These are phyloP conservation scores for Kernera saxatilis DNA, from an alignment of 345 rosid genomes.

Conservation along the genomic window DNA sequence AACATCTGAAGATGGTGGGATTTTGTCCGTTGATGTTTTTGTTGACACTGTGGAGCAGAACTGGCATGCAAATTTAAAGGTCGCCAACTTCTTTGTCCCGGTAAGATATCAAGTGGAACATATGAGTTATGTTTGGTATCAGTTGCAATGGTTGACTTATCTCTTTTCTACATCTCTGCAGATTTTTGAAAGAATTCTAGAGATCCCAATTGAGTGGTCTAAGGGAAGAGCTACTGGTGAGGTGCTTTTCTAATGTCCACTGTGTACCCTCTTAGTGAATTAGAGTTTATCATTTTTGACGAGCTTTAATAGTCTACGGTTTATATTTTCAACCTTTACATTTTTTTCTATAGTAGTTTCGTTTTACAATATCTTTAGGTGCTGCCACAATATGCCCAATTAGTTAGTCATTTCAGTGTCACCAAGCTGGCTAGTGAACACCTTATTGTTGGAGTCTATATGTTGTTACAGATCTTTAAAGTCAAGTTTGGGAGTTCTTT, in stretches of 20 bases:
- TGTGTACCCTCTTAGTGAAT: slow-evolving; percentile 1
- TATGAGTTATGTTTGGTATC: neutral
- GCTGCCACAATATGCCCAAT: neutral
- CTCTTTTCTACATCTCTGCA: slow-evolving; percentile 33
- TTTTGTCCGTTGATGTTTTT: slow-evolving; percentile 86
- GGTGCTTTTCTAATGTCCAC: slow-evolving; percentile 80
- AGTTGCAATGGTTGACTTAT: slow-evolving; percentile 9
- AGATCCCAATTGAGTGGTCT: slow-evolving; percentile 80
- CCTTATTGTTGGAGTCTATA: neutral
- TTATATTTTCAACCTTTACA: neutral
- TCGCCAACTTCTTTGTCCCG: slow-evolving; percentile 85
- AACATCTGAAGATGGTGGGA: slow-evolving; percentile 83
- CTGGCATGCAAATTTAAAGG: slow-evolving; percentile 89
- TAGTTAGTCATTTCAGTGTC: neutral
- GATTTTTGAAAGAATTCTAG: slow-evolving; percentile 92
- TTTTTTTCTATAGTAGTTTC: neutral
- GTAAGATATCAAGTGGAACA: slow-evolving; percentile 39
- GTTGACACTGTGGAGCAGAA: slow-evolving; percentile 76
- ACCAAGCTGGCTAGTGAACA: neutral
- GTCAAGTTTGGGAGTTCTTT: neutral
- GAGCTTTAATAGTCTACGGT: neutral
- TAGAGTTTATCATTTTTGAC: neutral
- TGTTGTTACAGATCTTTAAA: neutral
- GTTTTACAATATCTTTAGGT: neutral
- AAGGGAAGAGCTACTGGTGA: slow-evolving; percentile 99